Base-by-base conservation (phyloP, 2,329 filamentous ascomycete species). In the Remersonia thermophila region DNA sequence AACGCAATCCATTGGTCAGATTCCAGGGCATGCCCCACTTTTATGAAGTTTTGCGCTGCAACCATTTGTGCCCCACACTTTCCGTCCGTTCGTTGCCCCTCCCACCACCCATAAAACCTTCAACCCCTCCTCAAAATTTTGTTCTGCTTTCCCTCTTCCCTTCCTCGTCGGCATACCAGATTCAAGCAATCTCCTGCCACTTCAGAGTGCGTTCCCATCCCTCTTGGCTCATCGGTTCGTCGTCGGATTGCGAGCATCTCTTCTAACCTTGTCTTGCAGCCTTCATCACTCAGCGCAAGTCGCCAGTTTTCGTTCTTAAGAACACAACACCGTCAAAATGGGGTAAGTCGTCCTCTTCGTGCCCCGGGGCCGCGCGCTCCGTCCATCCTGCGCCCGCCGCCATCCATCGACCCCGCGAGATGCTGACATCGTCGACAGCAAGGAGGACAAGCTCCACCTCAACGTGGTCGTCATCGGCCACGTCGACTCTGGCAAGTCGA, bases 401-500 rank as follows among this genome's bases (percentile, higher is more conserved):
- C 20, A 23, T 23, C 16, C 27, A 27, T 29, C 36, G 18, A 14
- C 15, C 11, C 11, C 18, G 17, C 28, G 30, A 27, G 20, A 23
- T 15, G 29, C 50, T 53, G 41, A 52, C 54, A 32, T 32, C 34
- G 18, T 44, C 35, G 50, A 55, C 61, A 89, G 87, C 83, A 96
- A 85, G 76, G 79, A 94, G 60, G 83, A 89, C 51, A 93, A 93
- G 82, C 71, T 66, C 69, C 89, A 96, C 69, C 85, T 96, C 70
- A 87, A 87, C 83, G 82, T 57, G 46, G 51, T 56, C 51, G 56
- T 59, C 46, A 56, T 58, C 49, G 51, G 87, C 77, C 89, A 94
- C 80, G 87, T 94, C 84, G 86, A 94, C 73, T 93, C 86, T 68
- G 89, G 87, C 73, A 95, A 95, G 81, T 94, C 87, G 56, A 95